Percentiles rank a stretch among this genome's conserved stretches.
phyloP scores from a whole-genome alignment of 2,329 filamentous ascomycete genomes.

The Pezicula neosporulosa region DNA sequence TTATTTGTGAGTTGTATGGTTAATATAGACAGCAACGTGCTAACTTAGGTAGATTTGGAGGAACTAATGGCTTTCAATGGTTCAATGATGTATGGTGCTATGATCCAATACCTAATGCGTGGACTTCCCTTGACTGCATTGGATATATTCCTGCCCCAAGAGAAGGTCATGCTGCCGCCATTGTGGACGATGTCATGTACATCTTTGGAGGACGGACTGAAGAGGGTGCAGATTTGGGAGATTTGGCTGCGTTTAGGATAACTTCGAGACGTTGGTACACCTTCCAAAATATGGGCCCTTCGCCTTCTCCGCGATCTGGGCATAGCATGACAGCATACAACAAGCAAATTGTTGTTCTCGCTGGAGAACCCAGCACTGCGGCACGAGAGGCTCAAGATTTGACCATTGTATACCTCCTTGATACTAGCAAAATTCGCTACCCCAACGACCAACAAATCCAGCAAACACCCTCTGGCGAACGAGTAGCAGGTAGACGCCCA shows the following conservation, averaged over 20 bases:
- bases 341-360: constrained; percentile 88
- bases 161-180: constrained; percentile 88
- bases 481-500: constrained; percentile 33
- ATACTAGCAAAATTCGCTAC: constrained; percentile 95
- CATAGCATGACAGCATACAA: constrained; percentile 97
- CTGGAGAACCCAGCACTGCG: constrained; percentile 89
- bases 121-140: constrained; percentile 90
- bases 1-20: constrained; percentile 66
- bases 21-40: background rate
- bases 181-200: constrained; percentile 99
- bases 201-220: constrained; percentile 95
- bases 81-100: constrained; percentile 99
- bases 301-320: constrained; percentile 86
- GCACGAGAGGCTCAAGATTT: constrained; percentile 79
- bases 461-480: constrained; percentile 34
- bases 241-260: constrained; percentile 82
- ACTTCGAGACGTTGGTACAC: constrained; percentile 94
- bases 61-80: constrained; percentile 93
- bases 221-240: constrained; percentile 87
- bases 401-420: constrained; percentile 84
- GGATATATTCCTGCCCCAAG: constrained; percentile 93
- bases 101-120: constrained; percentile 77
- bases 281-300: constrained; percentile 98
- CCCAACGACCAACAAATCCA: constrained; percentile 64
- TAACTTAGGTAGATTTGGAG: constrained; percentile 70